These are phyloP conservation scores for Oropetium thomaeum DNA, from an alignment of 176 grass and related monocot genomes.

Conservation along the genomic window DNA sequence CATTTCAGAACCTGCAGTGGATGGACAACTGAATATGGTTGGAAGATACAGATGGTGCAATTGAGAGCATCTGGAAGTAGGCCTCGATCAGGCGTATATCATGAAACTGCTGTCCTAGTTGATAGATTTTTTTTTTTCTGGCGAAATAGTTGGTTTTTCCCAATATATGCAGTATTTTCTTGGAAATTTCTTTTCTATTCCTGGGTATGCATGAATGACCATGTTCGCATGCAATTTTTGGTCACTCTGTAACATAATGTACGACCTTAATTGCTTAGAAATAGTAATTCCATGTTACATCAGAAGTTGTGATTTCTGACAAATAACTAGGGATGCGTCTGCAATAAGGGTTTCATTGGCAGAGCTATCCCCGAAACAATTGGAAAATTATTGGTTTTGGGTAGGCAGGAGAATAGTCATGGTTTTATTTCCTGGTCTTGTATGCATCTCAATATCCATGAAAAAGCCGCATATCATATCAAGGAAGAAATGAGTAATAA, in stretches of 20 bases:
- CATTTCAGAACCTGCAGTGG: background rate
- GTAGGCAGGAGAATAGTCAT: background rate
- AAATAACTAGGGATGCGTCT: background rate
- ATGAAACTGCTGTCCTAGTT: background rate
- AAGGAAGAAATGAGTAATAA: background rate
- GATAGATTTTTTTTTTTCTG: constrained; percentile 17
- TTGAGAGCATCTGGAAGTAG: background rate
- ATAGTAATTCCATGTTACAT: background rate
- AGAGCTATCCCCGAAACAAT: background rate
- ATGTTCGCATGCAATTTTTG: constrained; percentile 26
- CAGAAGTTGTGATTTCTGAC: background rate
- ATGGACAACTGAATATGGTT: background rate
- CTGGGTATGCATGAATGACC: background rate
- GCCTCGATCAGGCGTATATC: background rate
- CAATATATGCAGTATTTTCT: background rate
- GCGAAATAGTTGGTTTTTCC: constrained; percentile 5
- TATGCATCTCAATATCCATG: background rate
- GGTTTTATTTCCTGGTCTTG: background rate
- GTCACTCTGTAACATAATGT: constrained; percentile 35
- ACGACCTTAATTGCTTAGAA: constrained; percentile 31
- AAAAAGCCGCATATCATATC: background rate
- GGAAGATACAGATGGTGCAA: background rate
- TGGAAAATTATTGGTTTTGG: too few relatives aligned
- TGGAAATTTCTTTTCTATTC: background rate
- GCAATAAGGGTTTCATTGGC: background rate